phyloP scores from a whole-genome alignment of 306 rosid species.

The Cucurbita maxima region DNA sequence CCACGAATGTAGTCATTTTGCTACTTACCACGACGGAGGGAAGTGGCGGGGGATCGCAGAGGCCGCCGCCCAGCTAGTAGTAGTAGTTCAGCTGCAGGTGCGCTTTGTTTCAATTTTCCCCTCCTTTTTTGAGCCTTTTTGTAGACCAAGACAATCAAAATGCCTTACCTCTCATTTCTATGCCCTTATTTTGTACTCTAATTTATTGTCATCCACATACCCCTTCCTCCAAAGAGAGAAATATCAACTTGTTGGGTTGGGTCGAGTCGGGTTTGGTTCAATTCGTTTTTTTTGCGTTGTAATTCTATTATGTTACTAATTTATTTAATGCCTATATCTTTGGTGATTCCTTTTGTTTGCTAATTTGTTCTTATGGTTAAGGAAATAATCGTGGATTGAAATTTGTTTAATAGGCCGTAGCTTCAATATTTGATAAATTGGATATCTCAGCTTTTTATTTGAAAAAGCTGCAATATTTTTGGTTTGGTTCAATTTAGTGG shows the following conservation, averaged over 20 bases:
- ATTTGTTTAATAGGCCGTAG: background rate
- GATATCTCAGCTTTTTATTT: too few relatives aligned
- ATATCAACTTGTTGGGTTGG: background rate
- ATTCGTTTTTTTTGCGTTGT: background rate
- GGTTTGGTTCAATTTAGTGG: too few relatives aligned
- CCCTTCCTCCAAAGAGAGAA: background rate
- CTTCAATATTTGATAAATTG: too few relatives aligned
- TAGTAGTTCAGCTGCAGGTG: background rate
- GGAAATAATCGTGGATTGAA: background rate
- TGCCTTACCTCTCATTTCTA: background rate
- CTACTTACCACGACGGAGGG: background rate
- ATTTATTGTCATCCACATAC: background rate
- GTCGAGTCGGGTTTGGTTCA: background rate
- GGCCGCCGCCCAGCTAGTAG: background rate
- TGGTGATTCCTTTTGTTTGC: background rate
- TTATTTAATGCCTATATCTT: slow-evolving; percentile 1
- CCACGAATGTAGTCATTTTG: background rate
- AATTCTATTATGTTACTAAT: background rate
- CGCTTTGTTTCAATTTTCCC: background rate
- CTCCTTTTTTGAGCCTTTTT: background rate
- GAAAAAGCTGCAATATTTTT: too few relatives aligned
- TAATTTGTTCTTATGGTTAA: background rate
- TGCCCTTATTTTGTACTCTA: slow-evolving; percentile 1
- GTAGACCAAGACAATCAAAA: background rate
- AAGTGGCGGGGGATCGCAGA: background rate